Evolutionary conservation across 495 filamentous ascomycete species (phyloP), one percentile per base, ranked within the genome.

Genomic region (Tetracladium marchalianum): DNA sequence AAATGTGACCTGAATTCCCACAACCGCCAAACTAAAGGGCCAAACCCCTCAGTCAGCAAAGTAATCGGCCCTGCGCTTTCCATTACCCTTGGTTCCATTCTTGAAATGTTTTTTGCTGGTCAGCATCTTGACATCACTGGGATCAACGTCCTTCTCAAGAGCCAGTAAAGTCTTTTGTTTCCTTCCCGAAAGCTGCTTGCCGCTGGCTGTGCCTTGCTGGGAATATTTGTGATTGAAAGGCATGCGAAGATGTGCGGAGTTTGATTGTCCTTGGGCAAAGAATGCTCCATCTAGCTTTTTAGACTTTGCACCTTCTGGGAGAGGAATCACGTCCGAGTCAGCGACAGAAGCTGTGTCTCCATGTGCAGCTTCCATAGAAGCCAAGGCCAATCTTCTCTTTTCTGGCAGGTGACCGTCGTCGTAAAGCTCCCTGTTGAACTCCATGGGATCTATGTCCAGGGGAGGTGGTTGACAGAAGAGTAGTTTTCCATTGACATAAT

Each of bases 101-200:
- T 97, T 97, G 65, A 87, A 95, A 64, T 97, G 93, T 68, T 96
- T 97, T 78, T 99, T 99, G 19, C 84, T 78, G 6, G 70, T 72
- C 56, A 70, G 63, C 33, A 74, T 44, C 59, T 73, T 77, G 51
- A 95, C 70, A 42, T 97, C 93, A 31, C 81, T 83, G 1, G 87
- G 84, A 59, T 93, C 87, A 11, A 96, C 59, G 36, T 84, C 82
- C 49, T 82, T 84, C 66, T 96, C 89, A 34, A 95, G 45, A 16
- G 93, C 90, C 49, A 87, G 66, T 81, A 96, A 80, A 39, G 82
- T 70, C 57, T 81, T 81, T 56, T 88, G 72, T 65, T 99, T 99
- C 37, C 92, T 72, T 6, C 90, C 88, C 27, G 73, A 85, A 24
- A 93, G 66, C 32, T 80, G 68, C 67, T 84, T 88, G 11, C 80